A percentile compares a stretch with the other conserved stretches of the same genome.
Conservation (phyloP, 2,329 filamentous ascomycete species). For the Beauveria sp. region DNA sequence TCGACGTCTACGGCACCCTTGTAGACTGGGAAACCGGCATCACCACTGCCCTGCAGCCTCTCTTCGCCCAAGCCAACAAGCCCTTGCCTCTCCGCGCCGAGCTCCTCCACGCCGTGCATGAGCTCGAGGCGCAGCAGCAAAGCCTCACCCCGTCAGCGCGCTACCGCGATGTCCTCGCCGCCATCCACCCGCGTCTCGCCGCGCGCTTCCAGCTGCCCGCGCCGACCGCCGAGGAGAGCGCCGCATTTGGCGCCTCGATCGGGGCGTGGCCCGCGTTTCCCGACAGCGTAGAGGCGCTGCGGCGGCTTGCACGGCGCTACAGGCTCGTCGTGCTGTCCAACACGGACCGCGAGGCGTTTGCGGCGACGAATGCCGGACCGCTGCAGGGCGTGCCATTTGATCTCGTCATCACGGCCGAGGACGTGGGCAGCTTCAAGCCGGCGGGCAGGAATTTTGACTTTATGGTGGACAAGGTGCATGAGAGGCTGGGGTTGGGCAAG, state of each 20-base stretch:
- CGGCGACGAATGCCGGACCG: conserved; percentile 33
- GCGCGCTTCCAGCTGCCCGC: conserved; percentile 30
- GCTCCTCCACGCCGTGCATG: conserved; percentile 35
- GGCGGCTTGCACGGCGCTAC: conserved; percentile 38
- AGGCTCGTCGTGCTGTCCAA: conserved; percentile 54
- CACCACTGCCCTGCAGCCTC: conserved; percentile 42
- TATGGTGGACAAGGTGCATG: conserved; percentile 46
- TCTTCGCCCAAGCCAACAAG: conserved; percentile 29
- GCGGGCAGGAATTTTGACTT: conserved; percentile 57
- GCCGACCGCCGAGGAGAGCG: conserved; percentile 31
- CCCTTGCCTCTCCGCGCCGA: conserved; percentile 26
- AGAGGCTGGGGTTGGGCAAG: conserved; percentile 48
- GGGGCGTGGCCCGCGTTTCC: conserved; percentile 51
- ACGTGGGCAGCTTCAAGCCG: conserved; percentile 67
- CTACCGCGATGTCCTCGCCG: conserved; percentile 53
- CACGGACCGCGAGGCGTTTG: conserved; percentile 47
- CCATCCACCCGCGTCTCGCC: conserved; percentile 39
- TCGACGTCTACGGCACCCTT: conserved; percentile 76
- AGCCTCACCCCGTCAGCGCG: conserved; percentile 44
- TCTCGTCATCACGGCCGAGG: conserved; percentile 59
- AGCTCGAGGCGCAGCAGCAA: conserved; percentile 44
- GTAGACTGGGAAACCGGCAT: conserved; percentile 72
- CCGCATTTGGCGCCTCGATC: conserved; percentile 44
- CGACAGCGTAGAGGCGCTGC: conserved; percentile 50
- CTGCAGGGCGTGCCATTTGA: conserved; percentile 48